Percentiles rank a stretch among this genome's conserved stretches.
Conservation (phyloP, 2,329 filamentous ascomycete species). For the Colletotrichum gloeosporioides region DNA sequence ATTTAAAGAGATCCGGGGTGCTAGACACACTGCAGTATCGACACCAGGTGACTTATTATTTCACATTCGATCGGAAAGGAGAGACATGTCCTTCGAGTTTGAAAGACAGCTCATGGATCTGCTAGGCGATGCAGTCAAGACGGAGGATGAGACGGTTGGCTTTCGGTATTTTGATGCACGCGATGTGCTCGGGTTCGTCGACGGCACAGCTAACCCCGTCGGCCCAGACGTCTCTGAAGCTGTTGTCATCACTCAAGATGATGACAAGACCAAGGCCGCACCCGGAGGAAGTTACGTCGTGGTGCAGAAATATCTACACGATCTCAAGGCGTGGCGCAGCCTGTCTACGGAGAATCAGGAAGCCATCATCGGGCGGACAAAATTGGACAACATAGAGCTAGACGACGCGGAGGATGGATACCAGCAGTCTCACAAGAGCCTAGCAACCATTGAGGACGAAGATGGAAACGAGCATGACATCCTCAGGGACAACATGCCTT, state of each 20-base stretch:
- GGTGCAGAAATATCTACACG: conserved; percentile 63
- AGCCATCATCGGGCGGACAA: conserved; percentile 61
- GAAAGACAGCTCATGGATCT: conserved; percentile 57
- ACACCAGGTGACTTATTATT: conserved; percentile 64
- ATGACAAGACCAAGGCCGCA: conserved; percentile 34
- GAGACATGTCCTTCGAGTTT: conserved; percentile 64
- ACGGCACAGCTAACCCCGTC: conserved; percentile 64
- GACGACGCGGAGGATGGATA: conserved; percentile 50
- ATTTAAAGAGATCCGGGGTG: conserved; percentile 52
- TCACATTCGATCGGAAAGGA: conserved; percentile 61
- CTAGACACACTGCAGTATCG: conserved; percentile 54
- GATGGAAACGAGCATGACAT: conserved; percentile 57
- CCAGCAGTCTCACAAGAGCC: conserved; percentile 59
- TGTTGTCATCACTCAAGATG: conserved; percentile 44
- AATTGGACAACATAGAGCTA: conserved; percentile 62
- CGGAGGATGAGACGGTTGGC: conserved; percentile 59
- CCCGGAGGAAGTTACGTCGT: conserved; percentile 62
- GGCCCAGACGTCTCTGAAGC: conserved; percentile 47
- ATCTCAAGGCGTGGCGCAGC: conserved; percentile 50
- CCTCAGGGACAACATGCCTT: conserved; percentile 66
- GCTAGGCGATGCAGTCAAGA: conserved; percentile 50
- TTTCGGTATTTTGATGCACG: conserved; percentile 66
- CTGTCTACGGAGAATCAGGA: conserved; percentile 59
- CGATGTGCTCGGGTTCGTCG: conserved; percentile 64
- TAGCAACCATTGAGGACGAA: conserved; percentile 58